phyloP scores from a whole-genome alignment of 2,329 filamentous ascomycete genomes.

The Cyphellophora europaea region DNA sequence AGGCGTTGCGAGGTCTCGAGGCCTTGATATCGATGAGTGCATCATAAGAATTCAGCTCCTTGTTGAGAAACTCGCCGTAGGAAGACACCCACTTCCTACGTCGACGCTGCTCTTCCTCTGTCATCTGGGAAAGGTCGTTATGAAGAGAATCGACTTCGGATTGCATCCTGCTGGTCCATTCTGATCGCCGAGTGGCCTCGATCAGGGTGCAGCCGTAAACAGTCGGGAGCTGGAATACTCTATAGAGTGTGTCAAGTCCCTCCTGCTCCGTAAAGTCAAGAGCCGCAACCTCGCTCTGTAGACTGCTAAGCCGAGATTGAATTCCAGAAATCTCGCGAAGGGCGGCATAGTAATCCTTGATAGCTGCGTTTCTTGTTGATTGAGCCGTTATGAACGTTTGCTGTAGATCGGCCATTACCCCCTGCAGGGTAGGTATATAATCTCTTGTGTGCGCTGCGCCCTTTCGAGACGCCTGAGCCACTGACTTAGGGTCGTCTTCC shows the following conservation, averaged over 20 bases:
- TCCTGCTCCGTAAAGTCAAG: conserved; percentile 68
- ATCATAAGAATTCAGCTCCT: conserved; percentile 22
- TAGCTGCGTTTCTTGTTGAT: conserved; percentile 54
- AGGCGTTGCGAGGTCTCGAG: conserved; percentile 66
- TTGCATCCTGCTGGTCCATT: conserved; percentile 89
- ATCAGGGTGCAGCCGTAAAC: conserved; percentile 84
- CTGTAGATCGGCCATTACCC: conserved; percentile 48
- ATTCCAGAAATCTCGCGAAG: conserved; percentile 78
- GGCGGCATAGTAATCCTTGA: conserved; percentile 53
- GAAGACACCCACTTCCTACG: conserved; percentile 74
- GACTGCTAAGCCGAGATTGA: conserved; percentile 62
- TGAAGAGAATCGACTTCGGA: conserved; percentile 77
- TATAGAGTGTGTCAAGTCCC: conserved; percentile 69
- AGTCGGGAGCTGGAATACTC: conserved; percentile 74
- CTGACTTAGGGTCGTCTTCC: conserved; percentile 54
- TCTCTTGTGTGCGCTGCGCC: conserved; percentile 55
- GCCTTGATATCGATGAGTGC: conserved; percentile 79
- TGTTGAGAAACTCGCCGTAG: conserved; percentile 15
- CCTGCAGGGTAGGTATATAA: conserved; percentile 50
- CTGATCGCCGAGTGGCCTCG: conserved; percentile 74
- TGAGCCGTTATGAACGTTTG: conserved; percentile 49
- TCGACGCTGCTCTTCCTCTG: conserved; percentile 84
- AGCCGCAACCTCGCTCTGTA: conserved; percentile 63
- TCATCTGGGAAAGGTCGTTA: conserved; percentile 85
- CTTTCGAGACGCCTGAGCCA: conserved; percentile 54